Evolutionary conservation across 805 yeast species (phyloP).

Genomic region (Cyberlindnera maritima): DNA sequence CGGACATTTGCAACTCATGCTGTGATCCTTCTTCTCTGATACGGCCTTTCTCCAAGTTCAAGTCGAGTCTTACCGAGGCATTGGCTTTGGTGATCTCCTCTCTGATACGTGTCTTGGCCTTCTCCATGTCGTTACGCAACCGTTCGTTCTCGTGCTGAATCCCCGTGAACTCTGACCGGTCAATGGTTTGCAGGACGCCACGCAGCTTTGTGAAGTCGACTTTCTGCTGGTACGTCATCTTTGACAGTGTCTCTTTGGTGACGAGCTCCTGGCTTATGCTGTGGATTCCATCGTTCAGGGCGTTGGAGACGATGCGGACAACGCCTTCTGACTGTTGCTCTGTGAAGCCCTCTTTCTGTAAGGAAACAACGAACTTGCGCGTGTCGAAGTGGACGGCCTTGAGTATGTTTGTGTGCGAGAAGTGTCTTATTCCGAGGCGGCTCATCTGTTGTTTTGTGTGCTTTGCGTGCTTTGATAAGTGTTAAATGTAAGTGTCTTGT

Average conservation of each 20-base stretch:
- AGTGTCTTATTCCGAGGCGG: background rate
- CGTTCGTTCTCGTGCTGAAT: slow-evolving; percentile 86
- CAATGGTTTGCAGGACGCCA: slow-evolving; percentile 87
- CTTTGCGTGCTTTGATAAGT: no score
- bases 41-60: slow-evolving; percentile 92
- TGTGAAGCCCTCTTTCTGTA: slow-evolving; percentile 63
- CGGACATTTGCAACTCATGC: slow-evolving; percentile 91
- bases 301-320: slow-evolving; percentile 65
- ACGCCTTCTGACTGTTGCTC: slow-evolving; percentile 78
- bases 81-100: slow-evolving; percentile 90
- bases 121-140: slow-evolving; percentile 79
- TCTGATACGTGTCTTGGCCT: slow-evolving; percentile 75
- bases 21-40: slow-evolving; percentile 91
- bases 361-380: slow-evolving; percentile 23
- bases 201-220: slow-evolving; percentile 94
- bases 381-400: slow-evolving; percentile 26
- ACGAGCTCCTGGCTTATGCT: slow-evolving; percentile 76
- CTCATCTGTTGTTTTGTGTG: slow-evolving; percentile 1
- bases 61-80: slow-evolving; percentile 86
- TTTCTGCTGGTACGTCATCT: slow-evolving; percentile 90
- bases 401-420: background rate
- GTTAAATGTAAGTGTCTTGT: no score
- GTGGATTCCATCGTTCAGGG: slow-evolving; percentile 77
- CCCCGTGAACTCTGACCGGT: slow-evolving; percentile 78
- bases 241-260: slow-evolving; percentile 77